Conservation (phyloP, 129 eudicot genomes). For the Saposhnikovia divaricata region DNA sequence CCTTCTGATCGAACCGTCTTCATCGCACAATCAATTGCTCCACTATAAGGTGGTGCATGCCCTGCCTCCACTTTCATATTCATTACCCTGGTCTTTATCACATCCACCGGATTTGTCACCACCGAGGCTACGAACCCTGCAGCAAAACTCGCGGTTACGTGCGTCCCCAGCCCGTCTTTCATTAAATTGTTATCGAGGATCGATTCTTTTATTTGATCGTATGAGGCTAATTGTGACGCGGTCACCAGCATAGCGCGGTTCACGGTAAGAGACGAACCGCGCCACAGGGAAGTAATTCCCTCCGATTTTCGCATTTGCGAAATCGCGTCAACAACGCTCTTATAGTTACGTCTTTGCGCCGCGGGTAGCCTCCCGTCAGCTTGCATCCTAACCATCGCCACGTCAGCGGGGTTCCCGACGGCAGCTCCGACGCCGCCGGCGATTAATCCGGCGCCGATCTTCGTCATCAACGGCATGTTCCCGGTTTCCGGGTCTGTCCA, state of each 20-base stretch:
- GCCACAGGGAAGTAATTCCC: slow-evolving; percentile 71
- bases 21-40: slow-evolving; percentile 65
- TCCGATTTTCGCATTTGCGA: slow-evolving; percentile 51
- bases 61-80: slow-evolving; percentile 75
- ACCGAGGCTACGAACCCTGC: slow-evolving; percentile 92
- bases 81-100: slow-evolving; percentile 81
- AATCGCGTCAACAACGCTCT: slow-evolving; percentile 67
- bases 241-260: slow-evolving; percentile 95
- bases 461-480: slow-evolving; percentile 42
- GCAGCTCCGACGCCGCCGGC: slow-evolving; percentile 91
- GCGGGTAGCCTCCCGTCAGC: slow-evolving; percentile 85
- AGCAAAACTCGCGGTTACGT: slow-evolving; percentile 78
- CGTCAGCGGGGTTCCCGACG: slow-evolving; percentile 91
- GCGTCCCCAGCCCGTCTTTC: slow-evolving; percentile 84
- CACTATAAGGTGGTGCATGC: slow-evolving; percentile 47
- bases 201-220: slow-evolving; percentile 70
- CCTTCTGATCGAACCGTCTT: slow-evolving; percentile 61
- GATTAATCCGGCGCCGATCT: slow-evolving; percentile 66
- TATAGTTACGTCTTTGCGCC: slow-evolving; percentile 67
- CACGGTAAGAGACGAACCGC: slow-evolving; percentile 91
- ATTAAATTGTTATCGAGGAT: slow-evolving; percentile 36
- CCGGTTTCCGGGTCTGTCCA: slow-evolving; percentile 64
- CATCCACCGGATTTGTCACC: slow-evolving; percentile 78
- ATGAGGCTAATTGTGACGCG: slow-evolving; percentile 76
- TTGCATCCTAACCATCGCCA: slow-evolving; percentile 93